phyloP scores from a whole-genome alignment of 805 yeast genomes.

The Metschnikowia picachoensis region DNA sequence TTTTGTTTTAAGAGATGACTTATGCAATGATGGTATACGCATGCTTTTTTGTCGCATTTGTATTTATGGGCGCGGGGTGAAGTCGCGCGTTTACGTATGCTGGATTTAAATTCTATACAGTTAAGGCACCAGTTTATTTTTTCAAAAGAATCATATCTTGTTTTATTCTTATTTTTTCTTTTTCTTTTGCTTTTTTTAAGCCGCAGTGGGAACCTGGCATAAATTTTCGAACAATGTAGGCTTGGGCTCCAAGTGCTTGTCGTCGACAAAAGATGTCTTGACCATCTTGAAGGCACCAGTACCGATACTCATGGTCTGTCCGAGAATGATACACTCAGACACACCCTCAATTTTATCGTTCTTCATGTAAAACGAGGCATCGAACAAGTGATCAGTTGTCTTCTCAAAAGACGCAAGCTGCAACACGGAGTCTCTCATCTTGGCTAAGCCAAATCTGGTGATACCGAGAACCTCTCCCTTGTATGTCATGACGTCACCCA shows the following conservation, averaged over 20 bases:
- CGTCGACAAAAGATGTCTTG: conserved; percentile 47
- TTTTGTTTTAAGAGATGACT: too few species aligned
- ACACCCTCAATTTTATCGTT: conserved; percentile 95
- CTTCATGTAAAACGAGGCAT: conserved; percentile 98
- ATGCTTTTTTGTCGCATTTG: neutral
- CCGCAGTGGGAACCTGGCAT: conserved; percentile 22
- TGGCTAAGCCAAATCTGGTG: conserved; percentile 95
- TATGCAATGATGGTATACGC: too few species aligned
- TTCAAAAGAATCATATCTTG: too few species aligned
- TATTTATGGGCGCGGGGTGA: neutral
- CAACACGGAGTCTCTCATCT: conserved; percentile 96
- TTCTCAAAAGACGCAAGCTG: conserved; percentile 97
- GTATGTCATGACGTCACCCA: conserved; percentile 98
- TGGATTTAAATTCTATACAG: neutral
- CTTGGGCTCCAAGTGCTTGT: conserved; percentile 39
- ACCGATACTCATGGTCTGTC: conserved; percentile 97
- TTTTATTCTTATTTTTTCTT: neutral
- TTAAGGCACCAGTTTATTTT: neutral
- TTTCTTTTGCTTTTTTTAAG: neutral
- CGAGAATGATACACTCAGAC: conserved; percentile 93
- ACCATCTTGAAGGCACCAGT: conserved; percentile 94
- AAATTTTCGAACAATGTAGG: conserved; percentile 47
- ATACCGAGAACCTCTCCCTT: conserved; percentile 98
- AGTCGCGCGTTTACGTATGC: conserved; percentile 1
- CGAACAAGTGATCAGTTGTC: conserved; percentile 96